Evolutionary conservation across 2,329 filamentous ascomycete species (phyloP), one percentile per base, ranked within the genome.

Genomic region (Monilinia fructicola): DNA sequence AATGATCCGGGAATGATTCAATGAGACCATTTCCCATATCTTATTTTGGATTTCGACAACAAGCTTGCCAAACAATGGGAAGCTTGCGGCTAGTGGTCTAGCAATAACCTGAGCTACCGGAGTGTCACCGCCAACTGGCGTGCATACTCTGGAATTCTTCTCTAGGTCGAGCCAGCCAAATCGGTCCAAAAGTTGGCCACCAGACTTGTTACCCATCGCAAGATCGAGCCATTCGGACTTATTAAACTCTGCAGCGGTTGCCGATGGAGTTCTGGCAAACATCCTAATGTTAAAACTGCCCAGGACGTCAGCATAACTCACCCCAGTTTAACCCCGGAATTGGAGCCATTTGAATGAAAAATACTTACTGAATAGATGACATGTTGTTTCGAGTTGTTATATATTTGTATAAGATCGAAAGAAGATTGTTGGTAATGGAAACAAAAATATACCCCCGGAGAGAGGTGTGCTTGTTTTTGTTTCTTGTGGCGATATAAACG

Each of bases 1-100:
- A n/a, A 60, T 38, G 11, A 60, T 11, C 1, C 58, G 28, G 4
- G 28, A 11, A 23, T 1, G 21, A 7, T 21, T 26, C 9, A 50
- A 18, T 9, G 58, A 60, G n/a, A 23, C 58, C 44, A 50, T 60
- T 6, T 26, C 9, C 58, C 58, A 60, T 2, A 60, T 60, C 14
- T 60, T 50, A 16, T 60, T 38, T 11, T 50, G 58, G 4, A 60
- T 21, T 7, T 60, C 58, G 44, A 23, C 38, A 10, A 28, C n/a
- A 50, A 60, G 58, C 23, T 60, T 23, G 14, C 21, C 4, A 26
- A 60, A 60, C 9, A 26, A 21, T 11, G 44, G 31, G 35, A 60
- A 60, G 0, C 16, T 12, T 50, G 14, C 23, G 28, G 31, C 44
- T 48, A 16, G 6, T 18, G n/a, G n/a, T 31, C 23, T 50, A 14